Percentiles rank a stretch among this genome's conserved stretches.
Evolutionary conservation across 2,329 filamentous ascomycete genomes (phyloP).

Genomic region (Colletotrichum costaricense): DNA sequence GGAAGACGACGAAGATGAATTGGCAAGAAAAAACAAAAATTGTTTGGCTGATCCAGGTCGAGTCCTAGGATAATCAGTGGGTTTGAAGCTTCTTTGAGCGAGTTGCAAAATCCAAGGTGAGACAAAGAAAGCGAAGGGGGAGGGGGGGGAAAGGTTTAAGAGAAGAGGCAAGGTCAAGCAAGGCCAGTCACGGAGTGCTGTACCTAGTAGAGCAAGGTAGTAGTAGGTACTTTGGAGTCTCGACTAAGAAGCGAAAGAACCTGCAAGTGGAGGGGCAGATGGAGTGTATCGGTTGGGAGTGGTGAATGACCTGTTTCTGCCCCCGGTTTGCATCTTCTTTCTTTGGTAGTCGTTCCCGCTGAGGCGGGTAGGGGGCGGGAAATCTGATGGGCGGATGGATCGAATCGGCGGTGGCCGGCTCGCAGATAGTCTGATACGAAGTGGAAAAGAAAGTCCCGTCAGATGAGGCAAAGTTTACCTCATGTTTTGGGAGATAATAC

Average conservation of each 20-base stretch:
- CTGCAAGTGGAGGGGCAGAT: neutral
- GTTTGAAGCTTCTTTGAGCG: conserved; percentile 13
- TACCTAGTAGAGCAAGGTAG: neutral
- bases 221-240: neutral
- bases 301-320: neutral
- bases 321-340: neutral
- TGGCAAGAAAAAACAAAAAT: neutral
- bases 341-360: neutral
- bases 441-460: conserved; percentile 1
- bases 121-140: conserved; percentile 26
- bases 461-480: conserved; percentile 8
- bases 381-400: neutral
- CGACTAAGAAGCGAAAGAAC: neutral
- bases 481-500: neutral
- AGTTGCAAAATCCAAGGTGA: conserved; percentile 27
- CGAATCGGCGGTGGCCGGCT: neutral
- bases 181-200: no score
- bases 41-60: neutral
- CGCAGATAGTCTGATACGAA: neutral
- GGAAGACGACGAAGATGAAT: neutral
- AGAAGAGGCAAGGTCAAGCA: conserved; percentile 11
- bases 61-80: neutral
- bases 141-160: neutral
- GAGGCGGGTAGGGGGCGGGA: no score
- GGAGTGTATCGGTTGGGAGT: neutral